A percentile compares a stretch with the other conserved stretches of the same genome.
Evolutionary conservation across 2,329 filamentous ascomycete species (phyloP).

Genomic region (Plenodomus biglobosus): DNA sequence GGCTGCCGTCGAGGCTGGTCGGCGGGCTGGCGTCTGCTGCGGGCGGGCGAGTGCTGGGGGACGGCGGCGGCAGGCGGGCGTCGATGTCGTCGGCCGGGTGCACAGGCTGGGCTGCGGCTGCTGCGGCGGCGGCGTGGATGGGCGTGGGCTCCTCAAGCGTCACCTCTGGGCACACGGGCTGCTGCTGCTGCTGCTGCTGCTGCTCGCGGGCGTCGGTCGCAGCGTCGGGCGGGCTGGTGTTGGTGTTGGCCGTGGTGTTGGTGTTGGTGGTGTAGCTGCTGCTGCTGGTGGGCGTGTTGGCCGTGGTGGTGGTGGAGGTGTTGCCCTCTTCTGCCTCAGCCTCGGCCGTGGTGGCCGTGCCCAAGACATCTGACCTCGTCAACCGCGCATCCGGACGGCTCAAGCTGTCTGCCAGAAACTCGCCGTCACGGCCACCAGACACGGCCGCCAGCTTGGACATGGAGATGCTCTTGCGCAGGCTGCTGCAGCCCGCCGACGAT

Average conservation of each 20-base stretch:
- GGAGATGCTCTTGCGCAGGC: constrained; percentile 34
- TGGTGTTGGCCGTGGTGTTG: constrained; percentile 14
- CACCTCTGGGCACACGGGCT: constrained; percentile 24
- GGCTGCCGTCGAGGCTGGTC: constrained; percentile 40
- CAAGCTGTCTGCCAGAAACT: not conserved
- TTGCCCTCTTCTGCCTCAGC: not conserved
- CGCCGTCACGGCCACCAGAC: constrained; percentile 12
- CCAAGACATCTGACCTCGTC: not conserved
- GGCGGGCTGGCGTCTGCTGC: constrained; percentile 1
- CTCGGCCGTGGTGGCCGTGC: constrained; percentile 5
- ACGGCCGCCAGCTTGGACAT: constrained; percentile 37
- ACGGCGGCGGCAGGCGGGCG: too few relatives aligned
- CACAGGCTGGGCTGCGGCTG: too few relatives aligned
- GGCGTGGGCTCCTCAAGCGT: constrained; percentile 42
- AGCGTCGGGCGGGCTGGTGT: not conserved
- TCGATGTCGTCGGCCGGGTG: too few relatives aligned
- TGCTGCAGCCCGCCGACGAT: constrained; percentile 29
- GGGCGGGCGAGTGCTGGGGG: constrained; percentile 9
- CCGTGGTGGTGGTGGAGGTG: not conserved
- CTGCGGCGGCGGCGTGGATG: constrained; percentile 10
- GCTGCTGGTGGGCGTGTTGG: constrained; percentile 6
- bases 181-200: constrained; percentile 15
- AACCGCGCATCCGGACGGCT: not conserved
- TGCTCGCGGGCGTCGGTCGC: constrained; percentile 10
- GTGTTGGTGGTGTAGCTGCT: constrained; percentile 21